Base-by-base conservation (phyloP, 2,329 filamentous ascomycete species). In the Paraphoma chrysanthemicola region DNA sequence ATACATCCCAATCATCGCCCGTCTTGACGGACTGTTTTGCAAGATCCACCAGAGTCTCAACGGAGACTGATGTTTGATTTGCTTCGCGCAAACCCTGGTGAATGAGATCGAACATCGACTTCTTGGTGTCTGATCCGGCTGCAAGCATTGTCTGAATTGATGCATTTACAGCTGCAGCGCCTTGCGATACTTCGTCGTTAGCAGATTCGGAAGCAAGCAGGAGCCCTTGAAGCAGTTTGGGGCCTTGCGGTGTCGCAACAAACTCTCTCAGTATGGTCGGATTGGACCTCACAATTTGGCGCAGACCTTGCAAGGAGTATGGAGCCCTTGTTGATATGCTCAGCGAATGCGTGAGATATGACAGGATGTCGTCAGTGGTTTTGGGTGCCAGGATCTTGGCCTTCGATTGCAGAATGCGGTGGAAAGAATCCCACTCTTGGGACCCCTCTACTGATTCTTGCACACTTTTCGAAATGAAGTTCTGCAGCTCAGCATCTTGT, bases 11-110 rank as follows among this genome's bases (percentile, higher is more conserved):
- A 16, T 52, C 41, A 28, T 59, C 36, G 31, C 60, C 64, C 6
- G 62, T 71, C 17, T 77, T 76, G 44, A 85, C 54, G 5, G 84
- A 67, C 49, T 84, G 82, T 54, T 79, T 77, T 2, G 82, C 82
- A 51, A 88, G 80, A 33, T 81, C 79, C 14, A 86, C 74, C n/a
- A 89, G 72, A 6, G 84, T 83, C 48, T 83, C 81, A n/a, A 86
- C 78, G 1, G 85, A 84, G 33, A 78, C 62, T 23, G 74, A 75
- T 30, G 77, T 73, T 59, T 70, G 56, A 17, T 74, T 75, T 5
- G 82, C 81, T 33, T 80, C 74, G 31, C 75, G 73, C 23, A 88
- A 76, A 28, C 81, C 83, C 53, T 82, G 79, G 39, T 82, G 77
- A 6, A 88, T 78, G 17, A 87, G 79, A 44, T 82, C 79, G 53